Conservation (phyloP, 225 moss, liverwort and hornwort species). For the Polytrichum commune region DNA sequence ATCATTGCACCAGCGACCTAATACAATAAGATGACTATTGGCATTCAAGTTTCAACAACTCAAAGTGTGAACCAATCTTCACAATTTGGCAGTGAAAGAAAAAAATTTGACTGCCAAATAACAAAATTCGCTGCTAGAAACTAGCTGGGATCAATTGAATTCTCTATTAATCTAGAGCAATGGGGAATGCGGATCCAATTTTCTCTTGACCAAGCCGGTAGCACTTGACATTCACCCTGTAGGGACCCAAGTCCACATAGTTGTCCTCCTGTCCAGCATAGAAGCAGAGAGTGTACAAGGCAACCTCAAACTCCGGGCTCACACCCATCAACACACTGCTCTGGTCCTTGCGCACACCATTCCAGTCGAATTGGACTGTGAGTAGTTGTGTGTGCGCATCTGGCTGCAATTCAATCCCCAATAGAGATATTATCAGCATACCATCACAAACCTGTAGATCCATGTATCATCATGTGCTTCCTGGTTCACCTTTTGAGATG, state of each 20-base stretch:
- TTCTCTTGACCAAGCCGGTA: slow-evolving; percentile 70
- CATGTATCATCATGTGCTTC: too few relatives aligned
- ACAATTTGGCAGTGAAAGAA: too few relatives aligned
- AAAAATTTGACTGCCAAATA: too few relatives aligned
- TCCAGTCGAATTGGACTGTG: slow-evolving; percentile 90
- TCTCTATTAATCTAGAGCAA: slow-evolving; percentile 57
- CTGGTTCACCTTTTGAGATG: too few relatives aligned
- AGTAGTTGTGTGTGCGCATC: slow-evolving; percentile 71
- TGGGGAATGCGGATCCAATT: slow-evolving; percentile 90
- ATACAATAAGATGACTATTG: too few relatives aligned
- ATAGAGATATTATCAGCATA: not conserved
- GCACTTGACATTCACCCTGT: slow-evolving; percentile 87
- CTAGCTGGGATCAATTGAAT: too few relatives aligned
- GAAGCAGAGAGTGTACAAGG: slow-evolving; percentile 90
- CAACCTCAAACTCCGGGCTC: slow-evolving; percentile 96
- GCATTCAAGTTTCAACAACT: too few relatives aligned
- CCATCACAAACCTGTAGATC: too few relatives aligned
- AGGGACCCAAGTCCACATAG: slow-evolving; percentile 68
- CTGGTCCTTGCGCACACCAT: slow-evolving; percentile 71
- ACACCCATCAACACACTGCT: slow-evolving; percentile 87
- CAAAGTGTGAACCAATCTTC: too few relatives aligned
- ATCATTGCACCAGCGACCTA: too few relatives aligned
- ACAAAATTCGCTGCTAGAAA: too few relatives aligned
- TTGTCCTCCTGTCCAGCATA: slow-evolving; percentile 81
- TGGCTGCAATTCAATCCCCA: slow-evolving; percentile 54